These are phyloP conservation scores for Plasmodium ovale DNA, from an alignment of 169 alveolate species.

Conservation along the genomic window DNA sequence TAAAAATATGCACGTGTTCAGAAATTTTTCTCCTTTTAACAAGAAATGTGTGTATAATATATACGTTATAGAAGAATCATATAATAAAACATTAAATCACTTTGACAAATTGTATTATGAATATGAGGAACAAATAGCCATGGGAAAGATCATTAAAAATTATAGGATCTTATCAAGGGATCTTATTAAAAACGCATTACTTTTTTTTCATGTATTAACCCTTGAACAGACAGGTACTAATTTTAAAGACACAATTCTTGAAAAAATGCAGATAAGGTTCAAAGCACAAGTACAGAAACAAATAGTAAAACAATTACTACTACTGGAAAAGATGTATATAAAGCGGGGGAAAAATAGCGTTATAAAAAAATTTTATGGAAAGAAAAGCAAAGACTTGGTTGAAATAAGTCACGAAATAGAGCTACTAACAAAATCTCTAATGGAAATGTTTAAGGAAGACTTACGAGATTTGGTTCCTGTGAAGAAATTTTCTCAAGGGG, in stretches of 20 bases:
- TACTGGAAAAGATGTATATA: conserved; percentile 5
- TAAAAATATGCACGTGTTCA: conserved; percentile 20
- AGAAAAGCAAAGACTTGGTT: conserved; percentile 23
- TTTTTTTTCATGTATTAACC: conserved; percentile 53
- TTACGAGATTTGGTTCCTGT: conserved; percentile 11
- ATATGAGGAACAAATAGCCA: conserved; percentile 35
- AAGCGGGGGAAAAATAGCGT: conserved; percentile 23
- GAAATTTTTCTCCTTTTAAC: conserved; percentile 30
- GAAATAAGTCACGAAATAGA: background rate
- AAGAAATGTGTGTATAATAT: conserved; percentile 56
- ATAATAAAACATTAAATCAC: conserved; percentile 35
- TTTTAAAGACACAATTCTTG: conserved; percentile 17
- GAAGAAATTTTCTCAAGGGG: background rate
- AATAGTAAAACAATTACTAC: conserved; percentile 38
- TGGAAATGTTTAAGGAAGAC: conserved; percentile 1
- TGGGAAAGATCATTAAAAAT: conserved; percentile 25
- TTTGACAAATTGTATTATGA: conserved; percentile 24
- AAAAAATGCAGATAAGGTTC: conserved; percentile 16
- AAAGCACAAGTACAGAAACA: conserved; percentile 32
- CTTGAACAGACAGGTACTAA: conserved; percentile 52
- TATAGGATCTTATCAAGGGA: conserved; percentile 22
- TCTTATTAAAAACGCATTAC: conserved; percentile 25
- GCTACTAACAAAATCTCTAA: conserved; percentile 15
- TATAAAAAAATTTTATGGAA: conserved; percentile 1
- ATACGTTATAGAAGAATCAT: conserved; percentile 64